A percentile compares a stretch with the other conserved stretches of the same genome.
These are phyloP conservation scores for Apiospora marii DNA, from an alignment of 2,329 filamentous ascomycete species.

Conservation along the genomic window DNA sequence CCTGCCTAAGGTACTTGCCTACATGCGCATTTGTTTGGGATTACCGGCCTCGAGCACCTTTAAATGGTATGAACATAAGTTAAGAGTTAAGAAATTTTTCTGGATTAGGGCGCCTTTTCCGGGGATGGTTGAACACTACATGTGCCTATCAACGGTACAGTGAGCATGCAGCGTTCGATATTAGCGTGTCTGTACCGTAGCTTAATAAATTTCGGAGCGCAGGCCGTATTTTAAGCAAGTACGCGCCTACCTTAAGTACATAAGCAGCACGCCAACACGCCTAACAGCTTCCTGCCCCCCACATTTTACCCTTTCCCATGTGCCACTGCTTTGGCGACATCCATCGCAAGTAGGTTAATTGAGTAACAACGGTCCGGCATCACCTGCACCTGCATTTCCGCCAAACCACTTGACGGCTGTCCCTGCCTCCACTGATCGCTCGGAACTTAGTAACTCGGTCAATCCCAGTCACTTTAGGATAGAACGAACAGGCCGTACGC, in stretches of 20 bases:
- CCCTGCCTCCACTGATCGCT: neutral
- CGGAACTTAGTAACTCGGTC: neutral
- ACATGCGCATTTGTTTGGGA: neutral
- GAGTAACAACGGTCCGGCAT: conserved; percentile 21
- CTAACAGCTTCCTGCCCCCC: neutral
- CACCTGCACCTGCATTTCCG: conserved; percentile 24
- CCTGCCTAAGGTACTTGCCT: neutral
- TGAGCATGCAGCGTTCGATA: too few species aligned
- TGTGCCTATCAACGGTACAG: too few species aligned
- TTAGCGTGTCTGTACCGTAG: too few species aligned
- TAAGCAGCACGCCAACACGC: too few species aligned
- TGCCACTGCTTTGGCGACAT: neutral
- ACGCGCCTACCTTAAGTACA: neutral
- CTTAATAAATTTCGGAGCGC: too few species aligned
- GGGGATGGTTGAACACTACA: neutral
- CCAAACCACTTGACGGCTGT: neutral
- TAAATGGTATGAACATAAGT: neutral
- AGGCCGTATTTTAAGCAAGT: too few species aligned
- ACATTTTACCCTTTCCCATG: neutral
- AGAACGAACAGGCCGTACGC: conserved; percentile 3
- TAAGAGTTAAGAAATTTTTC: neutral
- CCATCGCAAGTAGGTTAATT: neutral
- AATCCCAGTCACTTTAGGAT: conserved; percentile 9
- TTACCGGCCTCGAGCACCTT: neutral
- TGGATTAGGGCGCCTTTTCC: neutral